Conservation (phyloP, 2,329 filamentous ascomycete genomes). For the Peltaster fructicola region DNA sequence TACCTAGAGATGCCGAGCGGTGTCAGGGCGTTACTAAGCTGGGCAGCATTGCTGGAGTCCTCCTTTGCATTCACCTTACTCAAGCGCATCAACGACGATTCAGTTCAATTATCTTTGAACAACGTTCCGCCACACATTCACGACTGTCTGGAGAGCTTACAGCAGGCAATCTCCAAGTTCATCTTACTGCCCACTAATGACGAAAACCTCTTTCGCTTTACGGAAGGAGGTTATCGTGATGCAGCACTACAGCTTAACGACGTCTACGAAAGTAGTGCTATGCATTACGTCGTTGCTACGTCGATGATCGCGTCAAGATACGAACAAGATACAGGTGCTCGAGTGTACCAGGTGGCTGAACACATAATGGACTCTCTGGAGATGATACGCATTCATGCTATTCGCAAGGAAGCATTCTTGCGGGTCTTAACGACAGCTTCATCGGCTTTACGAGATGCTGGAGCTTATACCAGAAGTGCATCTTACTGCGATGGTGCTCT, state of each 20-base stretch:
- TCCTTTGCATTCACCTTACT: constrained; percentile 73
- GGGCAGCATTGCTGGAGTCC: constrained; percentile 68
- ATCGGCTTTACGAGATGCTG: constrained; percentile 68
- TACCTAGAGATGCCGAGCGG: too few species aligned
- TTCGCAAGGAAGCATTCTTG: constrained; percentile 64
- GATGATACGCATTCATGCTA: constrained; percentile 51
- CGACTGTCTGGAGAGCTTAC: constrained; percentile 61
- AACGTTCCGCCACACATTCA: constrained; percentile 40
- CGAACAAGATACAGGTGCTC: constrained; percentile 44
- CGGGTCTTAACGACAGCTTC: constrained; percentile 65
- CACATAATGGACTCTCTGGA: constrained; percentile 23
- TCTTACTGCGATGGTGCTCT: too few species aligned
- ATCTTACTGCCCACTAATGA: constrained; percentile 66
- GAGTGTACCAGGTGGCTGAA: too few species aligned
- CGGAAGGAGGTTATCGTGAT: constrained; percentile 72
- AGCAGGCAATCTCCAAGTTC: constrained; percentile 62
- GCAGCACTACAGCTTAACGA: constrained; percentile 55
- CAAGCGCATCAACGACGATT: constrained; percentile 56
- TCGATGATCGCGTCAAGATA: constrained; percentile 52
- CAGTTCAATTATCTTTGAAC: constrained; percentile 31
- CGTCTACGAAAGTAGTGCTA: constrained; percentile 48
- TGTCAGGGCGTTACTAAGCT: constrained; percentile 64
- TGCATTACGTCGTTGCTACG: constrained; percentile 81
- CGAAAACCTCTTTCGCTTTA: constrained; percentile 73
- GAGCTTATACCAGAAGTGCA: too few species aligned